Conservation (phyloP, 345 rosid species). For the Murraya koenigii region DNA sequence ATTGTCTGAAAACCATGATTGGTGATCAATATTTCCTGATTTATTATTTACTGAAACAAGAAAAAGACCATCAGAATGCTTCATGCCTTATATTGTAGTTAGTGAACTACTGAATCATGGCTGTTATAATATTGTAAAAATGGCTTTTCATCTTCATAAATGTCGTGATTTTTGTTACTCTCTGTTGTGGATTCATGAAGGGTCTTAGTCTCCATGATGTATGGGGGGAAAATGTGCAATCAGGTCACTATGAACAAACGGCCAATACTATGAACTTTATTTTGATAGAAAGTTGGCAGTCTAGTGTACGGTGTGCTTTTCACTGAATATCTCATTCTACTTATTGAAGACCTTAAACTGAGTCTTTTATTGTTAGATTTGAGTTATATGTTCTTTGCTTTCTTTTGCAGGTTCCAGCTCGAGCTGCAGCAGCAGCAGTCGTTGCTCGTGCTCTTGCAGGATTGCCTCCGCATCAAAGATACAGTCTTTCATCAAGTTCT, state of each 20-base stretch:
- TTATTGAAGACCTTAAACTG: background rate
- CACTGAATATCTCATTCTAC: background rate
- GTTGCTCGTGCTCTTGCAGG: constrained; percentile 94
- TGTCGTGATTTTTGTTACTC: background rate
- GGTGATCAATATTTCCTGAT: background rate
- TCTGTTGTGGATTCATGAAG: background rate
- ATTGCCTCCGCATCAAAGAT: constrained; percentile 75
- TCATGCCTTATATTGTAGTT: background rate
- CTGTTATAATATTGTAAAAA: background rate
- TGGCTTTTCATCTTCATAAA: background rate
- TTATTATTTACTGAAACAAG: background rate
- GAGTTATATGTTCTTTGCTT: constrained; percentile 6
- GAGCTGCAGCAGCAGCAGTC: constrained; percentile 97
- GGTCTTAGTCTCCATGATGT: background rate
- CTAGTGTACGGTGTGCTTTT: background rate
- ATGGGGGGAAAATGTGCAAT: background rate
- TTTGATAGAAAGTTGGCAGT: background rate
- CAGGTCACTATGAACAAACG: background rate
- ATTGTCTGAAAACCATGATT: background rate
- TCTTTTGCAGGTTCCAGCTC: constrained; percentile 77
- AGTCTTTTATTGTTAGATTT: constrained; percentile 7
- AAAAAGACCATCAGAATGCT: background rate
- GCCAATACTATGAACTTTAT: background rate
- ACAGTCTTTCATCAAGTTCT: constrained; percentile 74
- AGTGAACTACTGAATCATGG: background rate